These are phyloP conservation scores for Vanderwaltozyma verrucispora DNA, from an alignment of 805 yeast genomes.

Conservation along the genomic window DNA sequence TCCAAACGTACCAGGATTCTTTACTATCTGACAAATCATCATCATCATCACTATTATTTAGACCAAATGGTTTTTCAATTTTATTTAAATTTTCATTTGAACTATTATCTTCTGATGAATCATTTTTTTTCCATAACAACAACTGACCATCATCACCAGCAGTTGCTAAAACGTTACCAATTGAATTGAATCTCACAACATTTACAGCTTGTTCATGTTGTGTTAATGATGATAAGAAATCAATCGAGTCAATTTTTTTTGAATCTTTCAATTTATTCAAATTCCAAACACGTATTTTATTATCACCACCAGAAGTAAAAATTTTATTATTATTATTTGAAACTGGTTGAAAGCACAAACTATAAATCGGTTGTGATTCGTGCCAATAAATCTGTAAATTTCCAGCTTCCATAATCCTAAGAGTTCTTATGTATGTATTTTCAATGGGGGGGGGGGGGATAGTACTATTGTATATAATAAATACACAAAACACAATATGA, in stretches of 20 bases:
- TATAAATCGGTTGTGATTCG: constrained; percentile 63
- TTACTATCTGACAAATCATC: constrained; percentile 37
- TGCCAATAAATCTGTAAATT: constrained; percentile 33
- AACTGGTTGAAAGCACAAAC: constrained; percentile 50
- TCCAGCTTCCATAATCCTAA: constrained; percentile 8
- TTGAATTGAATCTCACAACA: constrained; percentile 66
- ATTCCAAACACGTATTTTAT: constrained; percentile 61
- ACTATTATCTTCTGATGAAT: constrained; percentile 34
- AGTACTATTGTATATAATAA: no score
- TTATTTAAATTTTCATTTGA: background rate
- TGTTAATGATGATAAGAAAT: constrained; percentile 67
- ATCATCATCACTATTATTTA: constrained; percentile 3
- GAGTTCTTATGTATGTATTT: no score
- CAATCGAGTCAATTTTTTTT: constrained; percentile 37
- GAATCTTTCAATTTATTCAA: constrained; percentile 17
- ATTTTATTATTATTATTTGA: constrained; percentile 25
- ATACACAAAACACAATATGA: no score
- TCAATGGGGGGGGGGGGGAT: no score
- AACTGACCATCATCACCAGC: constrained; percentile 95
- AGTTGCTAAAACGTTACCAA: constrained; percentile 64
- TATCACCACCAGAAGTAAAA: constrained; percentile 93
- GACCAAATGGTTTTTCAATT: background rate
- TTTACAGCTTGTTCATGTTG: constrained; percentile 95
- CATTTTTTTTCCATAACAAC: constrained; percentile 63
- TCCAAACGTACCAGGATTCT: constrained; percentile 60